Conservation (phyloP, 1,284 basidiomycete genomes). For the Stereum hirsutum region DNA sequence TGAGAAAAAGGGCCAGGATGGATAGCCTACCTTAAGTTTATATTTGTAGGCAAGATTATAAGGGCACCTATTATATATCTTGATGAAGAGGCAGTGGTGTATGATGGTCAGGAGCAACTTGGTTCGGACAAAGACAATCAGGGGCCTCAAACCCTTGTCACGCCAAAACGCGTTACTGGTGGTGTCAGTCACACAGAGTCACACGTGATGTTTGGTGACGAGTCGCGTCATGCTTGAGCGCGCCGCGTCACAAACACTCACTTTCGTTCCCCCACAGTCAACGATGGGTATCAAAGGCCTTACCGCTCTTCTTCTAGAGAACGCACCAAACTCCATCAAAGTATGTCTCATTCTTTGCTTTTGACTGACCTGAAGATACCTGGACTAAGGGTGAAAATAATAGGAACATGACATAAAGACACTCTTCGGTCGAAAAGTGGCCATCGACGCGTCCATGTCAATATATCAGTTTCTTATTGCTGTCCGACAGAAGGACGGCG, state of each 20-base stretch:
- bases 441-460: conserved; percentile 96
- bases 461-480: conserved; percentile 98
- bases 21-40: too few relatives aligned
- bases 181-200: too few relatives aligned
- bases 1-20: too few relatives aligned
- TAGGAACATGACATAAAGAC: conserved; percentile 94
- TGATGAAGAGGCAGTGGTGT: too few relatives aligned
- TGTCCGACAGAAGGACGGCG: conserved; percentile 92
- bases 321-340: conserved; percentile 81
- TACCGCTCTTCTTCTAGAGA: conserved; percentile 81
- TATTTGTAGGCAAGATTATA: neutral
- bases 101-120: too few relatives aligned
- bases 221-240: too few relatives aligned
- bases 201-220: too few relatives aligned
- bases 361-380: neutral
- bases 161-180: too few relatives aligned
- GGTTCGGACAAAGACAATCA: too few relatives aligned
- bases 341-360: conserved; percentile 16
- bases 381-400: neutral
- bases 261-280: neutral
- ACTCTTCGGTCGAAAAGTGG: conserved; percentile 95
- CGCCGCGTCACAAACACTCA: too few relatives aligned
- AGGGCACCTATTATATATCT: neutral
- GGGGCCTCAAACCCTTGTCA: too few relatives aligned
- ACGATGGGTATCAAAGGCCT: conserved; percentile 89